Evolutionary conservation across 2,329 filamentous ascomycete genomes (phyloP), one percentile per base, ranked within the genome.

Genomic region (Cytospora leucostoma): DNA sequence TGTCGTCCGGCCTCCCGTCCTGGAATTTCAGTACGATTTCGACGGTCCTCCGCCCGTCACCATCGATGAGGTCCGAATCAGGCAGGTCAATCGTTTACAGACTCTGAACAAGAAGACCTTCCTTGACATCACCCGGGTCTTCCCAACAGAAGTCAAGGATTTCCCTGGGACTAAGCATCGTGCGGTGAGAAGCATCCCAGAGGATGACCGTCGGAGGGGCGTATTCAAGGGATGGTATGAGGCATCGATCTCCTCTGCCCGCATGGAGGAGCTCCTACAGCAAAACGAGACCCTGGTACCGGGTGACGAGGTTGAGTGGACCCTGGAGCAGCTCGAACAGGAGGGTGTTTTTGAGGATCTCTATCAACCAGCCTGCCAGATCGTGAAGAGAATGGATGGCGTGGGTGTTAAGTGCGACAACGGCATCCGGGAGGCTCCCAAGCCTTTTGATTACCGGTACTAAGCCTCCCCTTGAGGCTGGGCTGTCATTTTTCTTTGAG

Each of bases 341-440:
- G 59, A 67, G 12, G 68, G 65, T 1, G 63, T 71, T 52, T 65
- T 70, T 2, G 55, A 66, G 27, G 62, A 67, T 0, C 61, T 71
- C 2, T 71, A 70, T 47, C 61, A 44, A n/a, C 70, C 70, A 7
- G 72, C 72, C 3, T 53, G 73, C 37, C 58, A 67, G 7, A 70
- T 73, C 61, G 63, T 74, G 21, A 66, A 66, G 56, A 53, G 67
- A 56, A 75, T 75, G 69, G 71, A 74, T 52, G 68, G 69, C 2
- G 68, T 74, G 3, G 74, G 74, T 35, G 59, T 59, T 51, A n/a
- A 56, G 32, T 59, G 56, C 32, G 47, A 65, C 47, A 62, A 65
- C n/a, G 60, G 63, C 17, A 34, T 56, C n/a, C n/a, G 44, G 44
- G n/a, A 11, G 7, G 7, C 12, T 21, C n/a, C 44, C n/a, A 47